phyloP scores from a whole-genome alignment of 1,284 basidiomycete species.

The Trametes versicolor region DNA sequence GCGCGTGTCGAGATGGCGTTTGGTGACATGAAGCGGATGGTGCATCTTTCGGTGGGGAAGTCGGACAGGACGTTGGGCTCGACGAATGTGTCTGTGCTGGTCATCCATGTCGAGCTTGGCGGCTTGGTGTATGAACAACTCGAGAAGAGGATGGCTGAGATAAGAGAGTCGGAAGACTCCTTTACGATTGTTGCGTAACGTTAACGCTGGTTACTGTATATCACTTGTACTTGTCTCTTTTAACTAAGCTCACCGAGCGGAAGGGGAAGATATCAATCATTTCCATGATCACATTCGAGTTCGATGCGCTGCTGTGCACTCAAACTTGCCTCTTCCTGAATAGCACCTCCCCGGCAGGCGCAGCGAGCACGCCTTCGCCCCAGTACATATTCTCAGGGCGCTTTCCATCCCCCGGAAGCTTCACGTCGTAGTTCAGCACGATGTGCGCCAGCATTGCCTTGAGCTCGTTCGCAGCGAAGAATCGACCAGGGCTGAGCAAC shows the following conservation, averaged over 20 bases:
- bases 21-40: constrained; percentile 8
- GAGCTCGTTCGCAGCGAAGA: constrained; percentile 35
- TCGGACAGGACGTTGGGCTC: constrained; percentile 11
- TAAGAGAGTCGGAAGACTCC: not conserved
- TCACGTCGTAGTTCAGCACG: constrained; percentile 35
- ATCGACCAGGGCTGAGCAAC: constrained; percentile 37
- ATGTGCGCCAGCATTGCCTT: constrained; percentile 34
- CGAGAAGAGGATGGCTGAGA: not conserved
- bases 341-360: constrained; percentile 27
- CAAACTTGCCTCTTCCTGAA: constrained; percentile 36
- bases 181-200: no score
- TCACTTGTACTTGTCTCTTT: no score
- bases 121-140: constrained; percentile 5
- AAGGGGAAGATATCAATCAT: no score
- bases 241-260: no score
- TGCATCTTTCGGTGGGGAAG: constrained; percentile 1
- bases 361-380: constrained; percentile 22
- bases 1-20: not conserved
- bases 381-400: constrained; percentile 28
- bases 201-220: no score
- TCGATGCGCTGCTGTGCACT: no score
- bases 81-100: constrained; percentile 12
- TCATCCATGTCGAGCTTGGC: constrained; percentile 1
- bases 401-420: constrained; percentile 31
- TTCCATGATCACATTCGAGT: no score